These are phyloP conservation scores for Psilocybe subaeruginosa DNA, from an alignment of 768 basidiomycete species.

Conservation along the genomic window DNA sequence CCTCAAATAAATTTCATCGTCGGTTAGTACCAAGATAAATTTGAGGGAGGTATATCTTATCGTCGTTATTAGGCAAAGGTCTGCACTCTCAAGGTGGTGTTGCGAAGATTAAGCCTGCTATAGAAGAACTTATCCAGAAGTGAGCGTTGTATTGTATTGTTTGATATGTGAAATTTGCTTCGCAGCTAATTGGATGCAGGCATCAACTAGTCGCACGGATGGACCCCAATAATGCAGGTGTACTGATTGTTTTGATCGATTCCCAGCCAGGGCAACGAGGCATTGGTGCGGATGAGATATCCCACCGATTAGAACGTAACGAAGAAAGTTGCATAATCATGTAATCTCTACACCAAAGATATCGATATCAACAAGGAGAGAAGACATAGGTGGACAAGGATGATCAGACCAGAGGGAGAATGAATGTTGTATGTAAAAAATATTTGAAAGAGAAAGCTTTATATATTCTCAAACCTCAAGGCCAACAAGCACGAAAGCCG, in stretches of 20 bases:
- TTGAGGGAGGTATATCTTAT: not conserved
- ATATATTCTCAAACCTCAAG: constrained; percentile 47
- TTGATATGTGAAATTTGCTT: not conserved
- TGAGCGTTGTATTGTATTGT: constrained; percentile 31
- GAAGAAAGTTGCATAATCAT: constrained; percentile 71
- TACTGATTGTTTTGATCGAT: constrained; percentile 77
- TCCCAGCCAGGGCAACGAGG: constrained; percentile 35
- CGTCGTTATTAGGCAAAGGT: constrained; percentile 66
- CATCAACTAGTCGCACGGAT: constrained; percentile 71
- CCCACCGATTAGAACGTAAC: constrained; percentile 51
- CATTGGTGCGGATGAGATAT: constrained; percentile 61
- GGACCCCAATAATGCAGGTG: constrained; percentile 83
- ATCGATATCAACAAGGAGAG: not conserved
- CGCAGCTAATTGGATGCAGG: constrained; percentile 39
- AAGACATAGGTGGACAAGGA: constrained; percentile 7
- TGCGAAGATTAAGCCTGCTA: constrained; percentile 91
- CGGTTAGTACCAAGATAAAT: constrained; percentile 48
- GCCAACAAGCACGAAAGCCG: constrained; percentile 83
- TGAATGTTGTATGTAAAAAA: not conserved
- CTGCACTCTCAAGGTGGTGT: constrained; percentile 76
- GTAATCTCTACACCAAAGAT: constrained; percentile 38
- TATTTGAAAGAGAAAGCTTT: not conserved
- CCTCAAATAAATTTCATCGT: constrained; percentile 80
- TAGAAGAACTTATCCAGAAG: constrained; percentile 86
- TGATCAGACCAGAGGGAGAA: not conserved